phyloP scores from a whole-genome alignment of 768 basidiomycete species.

The Boletus rufocinnamomeus region DNA sequence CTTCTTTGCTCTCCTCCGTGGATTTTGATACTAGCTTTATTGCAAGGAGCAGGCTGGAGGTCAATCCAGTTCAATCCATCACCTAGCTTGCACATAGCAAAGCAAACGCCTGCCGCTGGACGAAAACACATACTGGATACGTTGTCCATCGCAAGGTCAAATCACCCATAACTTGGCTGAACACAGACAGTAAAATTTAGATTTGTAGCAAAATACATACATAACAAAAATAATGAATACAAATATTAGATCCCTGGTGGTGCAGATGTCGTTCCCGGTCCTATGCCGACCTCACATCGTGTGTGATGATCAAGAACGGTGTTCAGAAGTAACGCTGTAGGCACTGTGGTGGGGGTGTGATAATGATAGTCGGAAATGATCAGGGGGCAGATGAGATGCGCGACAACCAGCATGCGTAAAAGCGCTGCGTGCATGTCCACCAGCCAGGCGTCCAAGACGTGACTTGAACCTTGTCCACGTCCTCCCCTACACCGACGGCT shows the following conservation, averaged over 20 bases:
- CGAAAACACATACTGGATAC: not conserved
- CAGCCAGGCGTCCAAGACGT: not conserved
- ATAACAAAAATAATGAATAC: not conserved
- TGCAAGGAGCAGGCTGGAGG: not conserved
- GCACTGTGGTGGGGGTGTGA: not conserved
- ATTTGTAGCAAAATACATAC: constrained; percentile 11
- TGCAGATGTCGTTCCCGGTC: not conserved
- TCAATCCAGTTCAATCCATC: not conserved
- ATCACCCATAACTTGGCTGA: not conserved
- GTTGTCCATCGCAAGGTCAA: not conserved
- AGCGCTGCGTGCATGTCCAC: not conserved
- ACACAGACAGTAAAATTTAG: not conserved
- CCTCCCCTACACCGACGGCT: not conserved
- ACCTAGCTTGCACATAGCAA: not conserved
- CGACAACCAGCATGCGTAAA: not conserved
- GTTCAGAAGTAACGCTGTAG: not conserved
- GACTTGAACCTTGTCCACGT: not conserved
- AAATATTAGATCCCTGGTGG: not conserved
- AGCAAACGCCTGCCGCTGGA: not conserved
- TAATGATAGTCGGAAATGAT: not conserved
- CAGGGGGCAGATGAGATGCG: not conserved
- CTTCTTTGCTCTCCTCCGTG: not conserved
- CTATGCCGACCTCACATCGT: not conserved
- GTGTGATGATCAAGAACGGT: not conserved
- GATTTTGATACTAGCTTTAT: not conserved